phyloP scores from a whole-genome alignment of 2,329 filamentous ascomycete species.

The Venturia carpophila region DNA sequence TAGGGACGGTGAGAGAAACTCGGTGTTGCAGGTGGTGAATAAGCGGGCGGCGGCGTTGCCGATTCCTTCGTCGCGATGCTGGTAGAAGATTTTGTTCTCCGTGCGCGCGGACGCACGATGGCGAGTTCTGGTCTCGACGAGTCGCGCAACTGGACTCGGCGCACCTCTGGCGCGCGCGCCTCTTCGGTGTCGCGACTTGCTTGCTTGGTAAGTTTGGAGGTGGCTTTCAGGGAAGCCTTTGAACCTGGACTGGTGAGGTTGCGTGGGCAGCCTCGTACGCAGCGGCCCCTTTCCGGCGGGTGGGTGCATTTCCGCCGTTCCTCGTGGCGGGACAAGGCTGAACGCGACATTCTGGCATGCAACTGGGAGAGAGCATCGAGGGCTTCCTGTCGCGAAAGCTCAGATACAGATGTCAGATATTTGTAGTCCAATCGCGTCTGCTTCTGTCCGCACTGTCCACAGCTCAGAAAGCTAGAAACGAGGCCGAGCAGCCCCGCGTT shows the following conservation, averaged over 20 bases:
- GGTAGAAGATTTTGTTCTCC: slow-evolving; percentile 22
- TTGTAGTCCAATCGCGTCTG: slow-evolving; percentile 34
- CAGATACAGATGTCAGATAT: slow-evolving; percentile 39
- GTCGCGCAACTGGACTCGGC: slow-evolving; percentile 28
- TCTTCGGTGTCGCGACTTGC: slow-evolving; percentile 6
- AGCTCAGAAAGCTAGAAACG: slow-evolving; percentile 37
- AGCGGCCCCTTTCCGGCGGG: slow-evolving; percentile 11
- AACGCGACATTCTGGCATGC: slow-evolving; percentile 32
- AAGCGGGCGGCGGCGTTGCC: slow-evolving; percentile 15
- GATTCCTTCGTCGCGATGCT: slow-evolving; percentile 14
- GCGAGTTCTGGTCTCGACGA: slow-evolving; percentile 31
- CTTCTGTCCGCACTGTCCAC: slow-evolving; percentile 26
- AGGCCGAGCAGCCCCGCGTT: slow-evolving; percentile 42
- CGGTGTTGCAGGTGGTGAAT: background rate
- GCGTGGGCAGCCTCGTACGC: slow-evolving; percentile 20
- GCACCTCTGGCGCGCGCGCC: slow-evolving; percentile 24
- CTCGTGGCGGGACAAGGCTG: slow-evolving; percentile 19
- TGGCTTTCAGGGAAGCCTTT: slow-evolving; percentile 12
- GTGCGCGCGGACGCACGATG: slow-evolving; percentile 29
- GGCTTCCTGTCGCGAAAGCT: slow-evolving; percentile 38
- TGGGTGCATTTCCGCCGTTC: slow-evolving; percentile 10
- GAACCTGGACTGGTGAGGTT: slow-evolving; percentile 26
- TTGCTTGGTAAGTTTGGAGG: background rate
- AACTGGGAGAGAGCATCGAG: slow-evolving; percentile 36
- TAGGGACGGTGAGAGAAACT: background rate